Evolutionary conservation across 306 rosid genomes (phyloP).

Genomic region (Lathyrus oleraceus): DNA sequence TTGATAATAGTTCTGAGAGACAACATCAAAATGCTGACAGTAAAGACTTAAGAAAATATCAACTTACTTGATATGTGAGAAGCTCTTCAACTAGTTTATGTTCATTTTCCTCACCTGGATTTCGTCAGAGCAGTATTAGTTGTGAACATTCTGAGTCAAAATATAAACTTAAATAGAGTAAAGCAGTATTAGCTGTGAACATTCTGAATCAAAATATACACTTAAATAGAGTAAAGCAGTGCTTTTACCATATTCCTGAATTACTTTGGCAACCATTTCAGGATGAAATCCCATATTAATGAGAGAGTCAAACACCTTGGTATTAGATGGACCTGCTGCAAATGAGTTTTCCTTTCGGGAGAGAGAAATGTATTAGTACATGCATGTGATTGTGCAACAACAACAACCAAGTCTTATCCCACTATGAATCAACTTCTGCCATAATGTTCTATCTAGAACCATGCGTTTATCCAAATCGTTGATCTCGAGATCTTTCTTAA

Average conservation of each 20-base stretch:
- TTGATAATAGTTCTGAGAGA: conserved; percentile 11
- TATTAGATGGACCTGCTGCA: conserved; percentile 63
- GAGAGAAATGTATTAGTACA: conserved; percentile 35
- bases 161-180: conserved; percentile 26
- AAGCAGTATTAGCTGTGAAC: conserved; percentile 35
- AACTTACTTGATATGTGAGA: conserved; percentile 74
- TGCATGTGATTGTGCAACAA: neutral
- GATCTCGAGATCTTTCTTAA: too few relatives aligned
- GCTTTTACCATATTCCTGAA: conserved; percentile 72
- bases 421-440: too few relatives aligned
- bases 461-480: too few relatives aligned
- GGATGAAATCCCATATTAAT: conserved; percentile 78
- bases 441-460: too few relatives aligned
- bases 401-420: too few relatives aligned
- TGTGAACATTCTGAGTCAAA: conserved; percentile 20
- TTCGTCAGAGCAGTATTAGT: conserved; percentile 40
- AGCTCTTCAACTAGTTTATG: conserved; percentile 70
- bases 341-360: conserved; percentile 60
- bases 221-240: conserved; percentile 31
- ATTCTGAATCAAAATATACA: conserved; percentile 13
- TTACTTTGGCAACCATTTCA: conserved; percentile 72
- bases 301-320: conserved; percentile 68
- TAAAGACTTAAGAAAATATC: conserved; percentile 31
- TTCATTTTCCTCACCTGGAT: conserved; percentile 78
- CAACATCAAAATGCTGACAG: conserved; percentile 23